Evolutionary conservation across 176 grass and related monocot species (phyloP), one percentile per base, ranked within the genome.

Genomic region (Musa troglodytarum): DNA sequence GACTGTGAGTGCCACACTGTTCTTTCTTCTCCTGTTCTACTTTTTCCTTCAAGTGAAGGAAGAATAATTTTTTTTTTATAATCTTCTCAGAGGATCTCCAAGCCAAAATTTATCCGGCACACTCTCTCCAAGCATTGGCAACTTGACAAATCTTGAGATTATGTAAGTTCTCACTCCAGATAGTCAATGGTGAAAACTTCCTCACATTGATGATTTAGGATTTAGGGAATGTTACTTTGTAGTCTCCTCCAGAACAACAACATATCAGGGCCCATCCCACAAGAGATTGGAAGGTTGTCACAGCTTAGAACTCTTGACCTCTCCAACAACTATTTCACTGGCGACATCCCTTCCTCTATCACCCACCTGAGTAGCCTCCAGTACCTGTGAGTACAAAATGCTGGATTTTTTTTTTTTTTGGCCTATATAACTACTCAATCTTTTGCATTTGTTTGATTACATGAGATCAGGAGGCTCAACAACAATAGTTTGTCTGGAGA

Each of bases 121-220:
- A 62, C 82, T 94, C 76, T 88, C 90, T 74, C 84, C 90, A 29
- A 81, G 78, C 78, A 86, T 94, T 78, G 95, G 73, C 16, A 94
- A 92, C 81, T 84, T 91, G 55, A 99, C 86, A 50, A 94, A 93
- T 78, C 86, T 99, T 50, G 78, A 91, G 80, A 92, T 71, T 14
- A 52, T 94, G 95, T 99, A 68, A 82, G 88, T 86, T 69, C 69
- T 73, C 61, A 66, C 15, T 21, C 20, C 17, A 3, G 23, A 62
- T 73, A 24, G 11, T n/a, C 50, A 10, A 16, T 26, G 53, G 22
- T 28, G 72, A 28, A 20, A 10, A 16, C 25, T 74, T 58, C 57
- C 50, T 14, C 29, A 12, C 53, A 21, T 70, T 21, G 68, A 12
- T 51, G 17, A 70, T 70, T 50, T 70, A 8, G 68, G 17, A 70